Evolutionary conservation across 2,329 filamentous ascomycete genomes (phyloP).

Genomic region (Myotisia sp.): DNA sequence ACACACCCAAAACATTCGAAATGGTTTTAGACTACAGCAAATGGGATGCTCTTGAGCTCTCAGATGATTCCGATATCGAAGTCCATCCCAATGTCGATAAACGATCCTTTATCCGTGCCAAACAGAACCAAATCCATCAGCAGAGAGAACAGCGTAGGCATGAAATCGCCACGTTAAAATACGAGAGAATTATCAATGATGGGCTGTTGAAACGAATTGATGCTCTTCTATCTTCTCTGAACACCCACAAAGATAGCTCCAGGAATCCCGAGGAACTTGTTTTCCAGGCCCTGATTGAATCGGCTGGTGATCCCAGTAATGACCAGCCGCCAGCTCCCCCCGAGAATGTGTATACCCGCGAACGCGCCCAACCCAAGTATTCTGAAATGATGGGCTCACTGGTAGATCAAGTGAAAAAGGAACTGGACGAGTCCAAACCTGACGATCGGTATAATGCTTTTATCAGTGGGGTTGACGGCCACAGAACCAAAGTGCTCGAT

Average conservation of each 20-base stretch:
- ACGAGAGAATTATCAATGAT: conserved; percentile 82
- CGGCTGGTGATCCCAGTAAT: conserved; percentile 52
- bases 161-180: conserved; percentile 82
- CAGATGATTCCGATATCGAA: conserved; percentile 94
- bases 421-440: conserved; percentile 59
- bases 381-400: conserved; percentile 98
- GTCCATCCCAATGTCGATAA: conserved; percentile 99
- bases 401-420: conserved; percentile 81
- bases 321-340: conserved; percentile 63
- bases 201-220: conserved; percentile 75
- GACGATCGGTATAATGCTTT: conserved; percentile 59
- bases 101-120: conserved; percentile 92
- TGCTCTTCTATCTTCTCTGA: conserved; percentile 57
- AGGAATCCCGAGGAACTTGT: conserved; percentile 63
- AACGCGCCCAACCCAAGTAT: conserved; percentile 66
- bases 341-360: conserved; percentile 61
- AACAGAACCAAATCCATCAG: conserved; percentile 92
- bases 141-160: conserved; percentile 72
- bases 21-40: conserved; percentile 52
- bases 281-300: conserved; percentile 80
- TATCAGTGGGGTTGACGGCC: conserved; percentile 60
- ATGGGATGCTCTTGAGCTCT: conserved; percentile 78
- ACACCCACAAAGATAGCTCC: conserved; percentile 54
- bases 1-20: too few relatives aligned
- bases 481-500: conserved; percentile 61